Evolutionary conservation across 129 eudicot species (phyloP).

Genomic region (Tanacetum coccineum): DNA sequence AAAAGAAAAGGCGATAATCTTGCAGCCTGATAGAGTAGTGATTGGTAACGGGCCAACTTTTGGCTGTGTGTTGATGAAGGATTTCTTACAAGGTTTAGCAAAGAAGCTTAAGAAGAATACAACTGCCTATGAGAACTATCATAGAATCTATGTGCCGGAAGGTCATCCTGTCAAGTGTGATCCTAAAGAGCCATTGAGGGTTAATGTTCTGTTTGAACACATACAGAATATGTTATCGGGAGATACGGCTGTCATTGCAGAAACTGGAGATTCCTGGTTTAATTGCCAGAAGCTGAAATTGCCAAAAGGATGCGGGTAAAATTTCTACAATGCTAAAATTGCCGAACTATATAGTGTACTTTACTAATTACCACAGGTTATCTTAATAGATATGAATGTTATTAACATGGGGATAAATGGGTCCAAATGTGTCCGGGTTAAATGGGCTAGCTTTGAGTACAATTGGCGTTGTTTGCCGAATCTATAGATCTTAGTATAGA

Average conservation of each 20-base stretch:
- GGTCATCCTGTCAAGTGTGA: slow-evolving; percentile 35
- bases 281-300: slow-evolving; percentile 54
- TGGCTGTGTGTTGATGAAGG: slow-evolving; percentile 79
- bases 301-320: slow-evolving; percentile 54
- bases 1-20: slow-evolving; percentile 56
- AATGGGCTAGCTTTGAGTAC: too few species aligned
- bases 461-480: too few species aligned
- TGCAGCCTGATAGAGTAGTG: slow-evolving; percentile 65
- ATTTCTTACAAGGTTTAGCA: slow-evolving; percentile 45
- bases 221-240: slow-evolving; percentile 41
- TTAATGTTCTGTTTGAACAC: slow-evolving; percentile 47
- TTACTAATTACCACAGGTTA: too few species aligned
- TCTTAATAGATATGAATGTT: too few species aligned
- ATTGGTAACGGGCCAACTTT: slow-evolving; percentile 73
- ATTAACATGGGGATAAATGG: too few species aligned
- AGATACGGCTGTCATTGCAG: slow-evolving; percentile 46
- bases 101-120: slow-evolving; percentile 34
- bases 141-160: slow-evolving; percentile 42
- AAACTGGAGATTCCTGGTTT: slow-evolving; percentile 58
- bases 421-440: too few species aligned
- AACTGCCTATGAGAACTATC: slow-evolving; percentile 43
- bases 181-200: slow-evolving; percentile 41
- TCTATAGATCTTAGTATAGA: too few species aligned
- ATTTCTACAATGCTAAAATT: background rate
- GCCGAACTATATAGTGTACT: too few species aligned